phyloP scores from a whole-genome alignment of 2,329 filamentous ascomycete species.

The Ceratocystis eucalypticola region DNA sequence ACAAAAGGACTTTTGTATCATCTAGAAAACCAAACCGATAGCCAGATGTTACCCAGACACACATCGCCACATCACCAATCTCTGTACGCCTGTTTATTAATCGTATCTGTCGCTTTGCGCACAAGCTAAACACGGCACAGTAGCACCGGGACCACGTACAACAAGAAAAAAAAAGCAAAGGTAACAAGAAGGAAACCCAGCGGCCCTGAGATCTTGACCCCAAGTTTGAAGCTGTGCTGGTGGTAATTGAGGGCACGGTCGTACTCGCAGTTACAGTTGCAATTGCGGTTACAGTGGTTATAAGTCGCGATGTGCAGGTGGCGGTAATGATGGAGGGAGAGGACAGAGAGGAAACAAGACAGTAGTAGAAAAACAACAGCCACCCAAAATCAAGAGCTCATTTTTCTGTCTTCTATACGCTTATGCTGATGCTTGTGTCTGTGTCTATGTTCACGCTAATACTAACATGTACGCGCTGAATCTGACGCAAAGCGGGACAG shows the following conservation, averaged over 20 bases:
- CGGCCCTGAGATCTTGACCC: background rate
- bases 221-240: background rate
- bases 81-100: background rate
- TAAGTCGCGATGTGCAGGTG: background rate
- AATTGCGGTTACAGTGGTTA: too few relatives aligned
- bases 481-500: background rate
- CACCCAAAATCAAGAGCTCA: background rate
- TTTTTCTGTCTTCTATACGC: too few relatives aligned
- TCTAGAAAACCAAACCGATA: background rate
- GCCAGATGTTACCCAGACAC: background rate
- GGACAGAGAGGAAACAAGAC: background rate
- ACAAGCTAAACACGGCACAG: background rate
- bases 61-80: background rate
- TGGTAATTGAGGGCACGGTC: too few relatives aligned
- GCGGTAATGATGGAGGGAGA: background rate
- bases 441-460: too few relatives aligned
- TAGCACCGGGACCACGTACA: background rate
- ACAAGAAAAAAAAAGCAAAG: background rate
- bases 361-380: background rate
- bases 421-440: too few relatives aligned
- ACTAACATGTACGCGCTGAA: background rate
- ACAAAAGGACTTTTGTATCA: background rate
- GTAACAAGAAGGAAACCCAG: background rate
- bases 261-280: too few relatives aligned
- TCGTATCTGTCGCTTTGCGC: background rate